These are phyloP conservation scores for Ogataea kodamae DNA, from an alignment of 805 yeast genomes.

Conservation along the genomic window DNA sequence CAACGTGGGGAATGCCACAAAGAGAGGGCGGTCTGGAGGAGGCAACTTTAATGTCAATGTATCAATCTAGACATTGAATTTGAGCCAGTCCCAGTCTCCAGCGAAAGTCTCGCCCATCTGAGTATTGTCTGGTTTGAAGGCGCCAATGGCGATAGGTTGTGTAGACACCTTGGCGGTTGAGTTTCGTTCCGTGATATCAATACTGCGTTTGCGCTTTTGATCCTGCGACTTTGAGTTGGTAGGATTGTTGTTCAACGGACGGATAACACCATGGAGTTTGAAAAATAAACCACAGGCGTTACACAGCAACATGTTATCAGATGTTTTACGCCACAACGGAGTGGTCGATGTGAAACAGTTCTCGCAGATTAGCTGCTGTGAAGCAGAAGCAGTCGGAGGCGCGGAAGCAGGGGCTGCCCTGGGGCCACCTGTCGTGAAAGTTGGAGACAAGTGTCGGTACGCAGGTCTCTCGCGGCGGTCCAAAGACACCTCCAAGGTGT, in stretches of 20 bases:
- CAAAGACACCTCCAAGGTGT: constrained; percentile 32
- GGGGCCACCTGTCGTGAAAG: constrained; percentile 15
- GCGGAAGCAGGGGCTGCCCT: constrained; percentile 10
- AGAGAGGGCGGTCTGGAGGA: constrained; percentile 9
- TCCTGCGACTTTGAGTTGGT: constrained; percentile 8
- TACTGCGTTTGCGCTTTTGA: constrained; percentile 13
- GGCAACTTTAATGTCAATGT: constrained; percentile 20
- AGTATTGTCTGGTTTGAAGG: constrained; percentile 21
- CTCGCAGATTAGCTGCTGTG: constrained; percentile 52
- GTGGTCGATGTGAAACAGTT: constrained; percentile 91
- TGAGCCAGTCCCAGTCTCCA: constrained; percentile 38
- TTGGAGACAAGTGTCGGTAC: constrained; percentile 11
- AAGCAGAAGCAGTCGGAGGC: constrained; percentile 8
- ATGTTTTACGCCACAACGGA: constrained; percentile 86
- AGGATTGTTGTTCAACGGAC: constrained; percentile 27
- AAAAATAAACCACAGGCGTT: constrained; percentile 91
- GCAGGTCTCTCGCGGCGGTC: constrained; percentile 23
- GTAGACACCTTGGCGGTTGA: constrained; percentile 3
- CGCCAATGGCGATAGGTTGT: constrained; percentile 3
- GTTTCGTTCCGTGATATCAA: constrained; percentile 6
- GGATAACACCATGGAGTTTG: constrained; percentile 70
- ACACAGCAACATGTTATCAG: constrained; percentile 78
- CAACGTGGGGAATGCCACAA: constrained; percentile 4
- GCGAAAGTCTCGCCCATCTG: constrained; percentile 34
- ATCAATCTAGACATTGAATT: constrained; percentile 29